These are phyloP conservation scores for Penicillium argentinense DNA, from an alignment of 495 filamentous ascomycete genomes.

Conservation along the genomic window DNA sequence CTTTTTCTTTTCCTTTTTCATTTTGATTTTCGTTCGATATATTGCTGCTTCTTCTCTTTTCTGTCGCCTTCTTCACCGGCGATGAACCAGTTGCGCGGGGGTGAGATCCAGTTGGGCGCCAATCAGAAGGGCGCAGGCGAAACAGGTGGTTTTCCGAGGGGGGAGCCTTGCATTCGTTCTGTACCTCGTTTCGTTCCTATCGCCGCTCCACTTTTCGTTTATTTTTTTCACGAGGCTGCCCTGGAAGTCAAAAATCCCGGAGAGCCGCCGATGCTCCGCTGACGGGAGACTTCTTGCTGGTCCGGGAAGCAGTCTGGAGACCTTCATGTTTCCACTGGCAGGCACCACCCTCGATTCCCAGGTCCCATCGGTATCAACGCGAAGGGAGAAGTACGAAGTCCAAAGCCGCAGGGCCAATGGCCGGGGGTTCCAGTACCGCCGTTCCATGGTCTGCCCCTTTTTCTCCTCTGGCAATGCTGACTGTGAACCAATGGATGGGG, in stretches of 20 bases:
- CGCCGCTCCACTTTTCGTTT: conserved; percentile 6
- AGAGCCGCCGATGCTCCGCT: conserved; percentile 31
- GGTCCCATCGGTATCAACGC: too few species aligned
- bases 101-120: conserved; percentile 18
- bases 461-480: not conserved
- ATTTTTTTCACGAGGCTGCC: conserved; percentile 10
- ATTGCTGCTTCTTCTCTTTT: not conserved
- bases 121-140: conserved; percentile 28
- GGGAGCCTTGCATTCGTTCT: conserved; percentile 35
- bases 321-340: too few species aligned
- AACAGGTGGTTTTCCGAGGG: conserved; percentile 30
- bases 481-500: too few species aligned
- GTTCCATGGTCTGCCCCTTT: conserved; percentile 11
- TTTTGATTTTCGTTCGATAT: not conserved
- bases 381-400: too few species aligned
- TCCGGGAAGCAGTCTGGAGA: not conserved
- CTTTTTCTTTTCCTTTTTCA: not conserved
- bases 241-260: conserved; percentile 10
- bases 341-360: too few species aligned
- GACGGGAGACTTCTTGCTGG: not conserved
- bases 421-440: too few species aligned
- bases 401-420: too few species aligned
- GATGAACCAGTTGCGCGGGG: conserved; percentile 31
- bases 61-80: conserved; percentile 14
- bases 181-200: conserved; percentile 21